Base-by-base conservation (phyloP, 2,329 filamentous ascomycete species). In the Xylariales sp. region DNA sequence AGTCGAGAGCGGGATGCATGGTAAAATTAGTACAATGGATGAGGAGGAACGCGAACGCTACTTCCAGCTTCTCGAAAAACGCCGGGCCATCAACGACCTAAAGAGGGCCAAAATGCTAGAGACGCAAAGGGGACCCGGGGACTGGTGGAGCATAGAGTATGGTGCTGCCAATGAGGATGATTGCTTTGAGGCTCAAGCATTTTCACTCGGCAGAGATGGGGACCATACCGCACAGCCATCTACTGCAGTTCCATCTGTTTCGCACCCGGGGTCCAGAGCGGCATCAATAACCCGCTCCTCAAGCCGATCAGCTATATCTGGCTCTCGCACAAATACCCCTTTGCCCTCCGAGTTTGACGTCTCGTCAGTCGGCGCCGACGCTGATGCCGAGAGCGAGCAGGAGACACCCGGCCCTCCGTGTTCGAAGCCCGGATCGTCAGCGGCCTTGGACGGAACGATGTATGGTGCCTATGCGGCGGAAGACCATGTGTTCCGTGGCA, bases 71-170 rank as follows among this genome's bases (percentile, higher is more conserved):
- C 81, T 89, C 28, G 85, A 90, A 71, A 85, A 86, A 69, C 86
- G 88, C 8, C 86, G 87, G 46, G 84, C 84, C 55, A 75, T 87
- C 59, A 89, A 87, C 67, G 85, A 89, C 53, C 72, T 85, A 64
- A 88, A 89, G 75, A 81, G 87, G 54, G 85, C 83, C n/a, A 86
- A 83, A 68, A 83, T 86, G 80, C 82, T 83, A 3, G 80, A 82
- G 67, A 79, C 81, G 32, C 83, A 85, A 57, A 80, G 81, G n/a
- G 83, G 82, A 0, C 85, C 86, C 1, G 85, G 89, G 36, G 89
- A 91, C 54, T 88, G 87, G 52, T 97, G 94, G 93, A 97, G 94
- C 80, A 85, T 94, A 68, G 93, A 97, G 75, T 89, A 94, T 76
- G 93, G 91, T 54, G 88, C 83, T 45, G 84, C 84, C 39, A 85